Base-by-base conservation (phyloP, 805 yeast species). In the Nakazawaea molendinolei region DNA sequence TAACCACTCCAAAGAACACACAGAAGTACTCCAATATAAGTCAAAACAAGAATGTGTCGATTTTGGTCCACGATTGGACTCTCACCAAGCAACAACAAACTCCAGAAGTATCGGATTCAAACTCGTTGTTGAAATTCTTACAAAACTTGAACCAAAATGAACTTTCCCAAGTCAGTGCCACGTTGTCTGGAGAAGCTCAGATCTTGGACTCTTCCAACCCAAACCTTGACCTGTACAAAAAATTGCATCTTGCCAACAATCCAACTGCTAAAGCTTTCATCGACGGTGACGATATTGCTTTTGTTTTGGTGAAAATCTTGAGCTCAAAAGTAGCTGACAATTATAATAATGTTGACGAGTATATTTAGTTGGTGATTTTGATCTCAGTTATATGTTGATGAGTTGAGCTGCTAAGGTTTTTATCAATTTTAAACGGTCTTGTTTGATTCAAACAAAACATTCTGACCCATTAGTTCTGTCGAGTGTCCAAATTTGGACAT, bases 11-110 rank as follows among this genome's bases (percentile, higher is more conserved):
- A 2, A 72, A 69, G 40, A 60, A 70, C 36, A 86, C 97, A 8
- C 75, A 76, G 41, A 90, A 89, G 59, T 85, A 71, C 56, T 58
- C 67, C 23, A 89, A 90, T 58, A 72, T 90, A 34, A 44, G 55
- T 10, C 57, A 59, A 25, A 90, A 90, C 52, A 87, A 90, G 7
- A 69, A 74, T 28, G 95, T 90, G 5, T 81, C 95, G 0, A 54
- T 90, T 30, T 65, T 90, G 41, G 76, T 90, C 28, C 97, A 90
- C 53, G 97, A 90, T 50, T 89, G 96, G 96, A 72, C 82, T 12
- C 71, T 86, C 1, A 75, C 82, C 4, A 68, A 69, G 48, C 56
- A 61, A 26, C 40, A 50, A 3, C 48, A 53, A 3, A 16, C 18
- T 14, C 21, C n/a, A 8, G 28, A 30, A 16, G 49, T 45, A 18